Evolutionary conservation across 495 filamentous ascomycete species (phyloP).

Genomic region (Elaphomyces granulatus): DNA sequence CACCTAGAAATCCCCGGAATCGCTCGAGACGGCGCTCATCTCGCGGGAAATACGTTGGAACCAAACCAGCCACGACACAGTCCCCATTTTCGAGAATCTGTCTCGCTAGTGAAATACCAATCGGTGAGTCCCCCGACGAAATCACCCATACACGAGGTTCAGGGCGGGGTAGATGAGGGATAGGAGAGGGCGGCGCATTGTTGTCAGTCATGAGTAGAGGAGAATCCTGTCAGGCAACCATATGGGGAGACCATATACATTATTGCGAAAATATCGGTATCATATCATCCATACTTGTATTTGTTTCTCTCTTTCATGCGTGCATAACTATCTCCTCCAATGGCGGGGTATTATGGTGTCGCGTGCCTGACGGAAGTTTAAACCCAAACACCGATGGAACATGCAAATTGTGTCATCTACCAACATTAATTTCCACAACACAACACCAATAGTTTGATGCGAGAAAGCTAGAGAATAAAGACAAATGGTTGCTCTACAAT

Average conservation of each 20-base stretch:
- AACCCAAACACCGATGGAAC: too few species aligned
- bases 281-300: too few species aligned
- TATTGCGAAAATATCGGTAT: too few species aligned
- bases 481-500: not conserved
- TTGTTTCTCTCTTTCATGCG: too few species aligned
- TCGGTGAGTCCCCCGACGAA: constrained; percentile 68
- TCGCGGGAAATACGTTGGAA: constrained; percentile 33
- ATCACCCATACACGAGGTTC: constrained; percentile 72
- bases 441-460: too few species aligned
- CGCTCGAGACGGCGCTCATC: constrained; percentile 34
- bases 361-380: too few species aligned
- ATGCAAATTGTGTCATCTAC: too few species aligned
- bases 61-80: constrained; percentile 63
- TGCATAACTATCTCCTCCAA: too few species aligned
- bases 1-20: constrained; percentile 41
- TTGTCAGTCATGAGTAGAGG: constrained; percentile 24
- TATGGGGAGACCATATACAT: too few species aligned
- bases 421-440: too few species aligned
- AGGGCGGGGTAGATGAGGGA: constrained; percentile 39
- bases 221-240: too few species aligned
- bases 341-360: too few species aligned
- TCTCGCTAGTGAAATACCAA: constrained; percentile 55
- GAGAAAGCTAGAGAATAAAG: not conserved
- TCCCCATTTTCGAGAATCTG: constrained; percentile 76
- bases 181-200: constrained; percentile 10